Percentiles rank a stretch among this genome's conserved stretches.
phyloP scores from a whole-genome alignment of 371 early-diverging fungal species.

The Apophysomyces ossiformis region DNA sequence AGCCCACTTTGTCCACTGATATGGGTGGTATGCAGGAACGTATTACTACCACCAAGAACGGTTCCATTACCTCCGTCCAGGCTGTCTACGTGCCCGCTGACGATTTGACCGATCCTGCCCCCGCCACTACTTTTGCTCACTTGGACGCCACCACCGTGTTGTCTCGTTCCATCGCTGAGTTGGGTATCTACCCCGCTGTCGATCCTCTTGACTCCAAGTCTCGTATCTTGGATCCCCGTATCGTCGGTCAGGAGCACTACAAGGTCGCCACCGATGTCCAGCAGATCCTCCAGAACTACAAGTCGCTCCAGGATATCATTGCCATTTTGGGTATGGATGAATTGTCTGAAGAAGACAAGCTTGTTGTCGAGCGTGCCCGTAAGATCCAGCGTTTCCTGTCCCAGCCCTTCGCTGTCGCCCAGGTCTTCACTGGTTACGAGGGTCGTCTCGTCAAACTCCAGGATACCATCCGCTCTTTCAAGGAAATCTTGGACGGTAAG shows the following conservation, averaged over 20 bases:
- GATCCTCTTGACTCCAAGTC: constrained; percentile 99
- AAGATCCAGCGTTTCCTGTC: constrained; percentile 98
- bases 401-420: constrained; percentile 97
- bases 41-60: constrained; percentile 99
- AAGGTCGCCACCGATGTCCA: constrained; percentile 93
- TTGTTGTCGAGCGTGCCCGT: constrained; percentile 95
- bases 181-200: constrained; percentile 99
- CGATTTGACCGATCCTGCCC: constrained; percentile 99
- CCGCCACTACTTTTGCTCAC: constrained; percentile 98
- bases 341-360: constrained; percentile 97
- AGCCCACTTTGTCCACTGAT: constrained; percentile 92
- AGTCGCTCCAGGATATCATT: constrained; percentile 98
- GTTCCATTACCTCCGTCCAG: constrained; percentile 74
- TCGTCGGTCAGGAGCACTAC: constrained; percentile 97
- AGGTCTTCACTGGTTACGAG: constrained; percentile 98
- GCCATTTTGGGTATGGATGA: constrained; percentile 98
- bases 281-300: constrained; percentile 96
- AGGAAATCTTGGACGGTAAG: constrained; percentile 96
- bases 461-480: constrained; percentile 97
- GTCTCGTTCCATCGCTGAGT: constrained; percentile 97
- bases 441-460: constrained; percentile 92
- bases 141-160: constrained; percentile 99
- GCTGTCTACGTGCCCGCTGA: constrained; percentile 99
- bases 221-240: constrained; percentile 96
- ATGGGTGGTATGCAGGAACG: constrained; percentile 99